Conservation (phyloP, 2,329 filamentous ascomycete species). For the Pseudocercospora fijiensis region DNA sequence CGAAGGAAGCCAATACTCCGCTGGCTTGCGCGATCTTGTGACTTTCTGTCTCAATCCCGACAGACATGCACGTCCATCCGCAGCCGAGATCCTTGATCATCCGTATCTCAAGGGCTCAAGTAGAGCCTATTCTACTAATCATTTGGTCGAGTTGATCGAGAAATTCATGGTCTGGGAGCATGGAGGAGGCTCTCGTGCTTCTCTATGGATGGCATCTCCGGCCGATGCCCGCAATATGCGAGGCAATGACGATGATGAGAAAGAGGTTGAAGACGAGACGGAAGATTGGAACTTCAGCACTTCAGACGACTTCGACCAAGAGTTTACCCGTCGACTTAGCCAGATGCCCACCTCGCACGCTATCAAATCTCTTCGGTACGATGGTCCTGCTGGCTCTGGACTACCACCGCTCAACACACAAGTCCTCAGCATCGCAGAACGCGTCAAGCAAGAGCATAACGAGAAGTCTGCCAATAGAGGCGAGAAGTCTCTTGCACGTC, state of each 20-base stretch:
- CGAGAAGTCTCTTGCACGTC: conserved; percentile 55
- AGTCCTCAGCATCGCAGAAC: conserved; percentile 29
- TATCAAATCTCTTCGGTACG: conserved; percentile 26
- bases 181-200: conserved; percentile 67
- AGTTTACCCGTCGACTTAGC: conserved; percentile 37
- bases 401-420: conserved; percentile 25
- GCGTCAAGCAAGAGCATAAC: conserved; percentile 52
- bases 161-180: conserved; percentile 75
- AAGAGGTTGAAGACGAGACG: conserved; percentile 36
- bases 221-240: conserved; percentile 17
- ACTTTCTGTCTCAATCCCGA: conserved; percentile 71
- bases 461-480: conserved; percentile 59
- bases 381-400: conserved; percentile 22
- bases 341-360: conserved; percentile 28
- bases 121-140: conserved; percentile 62
- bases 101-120: conserved; percentile 65
- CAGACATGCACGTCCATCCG: conserved; percentile 65
- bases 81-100: conserved; percentile 68
- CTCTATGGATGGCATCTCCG: conserved; percentile 60
- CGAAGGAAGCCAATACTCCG: conserved; percentile 69
- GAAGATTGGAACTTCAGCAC: conserved; percentile 67
- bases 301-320: conserved; percentile 59
- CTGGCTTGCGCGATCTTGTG: conserved; percentile 66
- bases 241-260: conserved; percentile 37
- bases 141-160: conserved; percentile 65